Conservation (phyloP, 1,139 yeast genomes). For the Candida pseudoviswanathii region DNA sequence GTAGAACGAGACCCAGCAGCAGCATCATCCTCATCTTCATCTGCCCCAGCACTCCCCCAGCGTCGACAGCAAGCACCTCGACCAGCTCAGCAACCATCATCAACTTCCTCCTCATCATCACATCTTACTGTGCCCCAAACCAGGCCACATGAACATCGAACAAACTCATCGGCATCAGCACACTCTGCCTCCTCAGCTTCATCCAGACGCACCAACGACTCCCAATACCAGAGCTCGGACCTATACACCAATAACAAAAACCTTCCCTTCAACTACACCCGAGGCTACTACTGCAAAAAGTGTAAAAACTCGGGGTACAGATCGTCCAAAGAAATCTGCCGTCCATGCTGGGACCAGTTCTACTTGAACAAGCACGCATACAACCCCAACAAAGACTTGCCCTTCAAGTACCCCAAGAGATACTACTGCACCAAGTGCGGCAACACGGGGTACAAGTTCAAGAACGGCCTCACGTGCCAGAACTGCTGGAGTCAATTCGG, state of each 20-base stretch:
- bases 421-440: constrained; percentile 69
- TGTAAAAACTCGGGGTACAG: constrained; percentile 47
- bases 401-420: constrained; percentile 58
- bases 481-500: constrained; percentile 73
- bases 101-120: constrained; percentile 13
- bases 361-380: constrained; percentile 33
- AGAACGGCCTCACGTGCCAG: constrained; percentile 68
- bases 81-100: constrained; percentile 10
- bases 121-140: not conserved
- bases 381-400: constrained; percentile 42
- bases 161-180: not conserved
- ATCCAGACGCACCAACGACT: not conserved
- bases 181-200: constrained; percentile 2
- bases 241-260: constrained; percentile 33
- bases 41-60: constrained; percentile 12
- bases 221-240: constrained; percentile 11
- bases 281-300: constrained; percentile 37
- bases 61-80: constrained; percentile 11
- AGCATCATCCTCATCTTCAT: constrained; percentile 7
- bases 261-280: constrained; percentile 59
- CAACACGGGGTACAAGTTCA: constrained; percentile 71
- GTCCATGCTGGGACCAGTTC: constrained; percentile 38
- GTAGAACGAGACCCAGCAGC: constrained; percentile 4
- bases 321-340: constrained; percentile 30
- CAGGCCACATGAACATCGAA: constrained; percentile 1